Conservation (phyloP, 176 grass and related monocot genomes). For the Musa schizocarpa region DNA sequence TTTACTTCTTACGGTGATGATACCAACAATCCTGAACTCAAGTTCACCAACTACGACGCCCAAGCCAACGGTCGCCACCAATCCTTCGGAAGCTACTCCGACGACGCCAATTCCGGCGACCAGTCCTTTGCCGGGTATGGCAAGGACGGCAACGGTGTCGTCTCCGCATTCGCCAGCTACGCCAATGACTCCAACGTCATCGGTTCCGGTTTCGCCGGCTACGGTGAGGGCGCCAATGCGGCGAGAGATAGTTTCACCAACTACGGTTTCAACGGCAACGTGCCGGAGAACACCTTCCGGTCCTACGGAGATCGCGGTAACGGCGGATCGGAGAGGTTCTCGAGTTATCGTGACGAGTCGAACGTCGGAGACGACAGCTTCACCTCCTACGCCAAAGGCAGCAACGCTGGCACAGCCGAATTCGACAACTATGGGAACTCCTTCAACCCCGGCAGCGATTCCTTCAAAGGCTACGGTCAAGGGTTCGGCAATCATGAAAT, state of each 20-base stretch:
- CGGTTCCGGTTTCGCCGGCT: neutral
- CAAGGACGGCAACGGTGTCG: neutral
- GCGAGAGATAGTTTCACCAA: neutral
- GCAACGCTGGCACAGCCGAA: neutral
- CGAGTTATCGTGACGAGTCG: neutral
- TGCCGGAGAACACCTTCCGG: neutral
- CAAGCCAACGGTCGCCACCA: neutral
- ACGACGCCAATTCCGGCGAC: neutral
- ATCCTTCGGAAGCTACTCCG: neutral
- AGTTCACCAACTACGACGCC: constrained; percentile 9
- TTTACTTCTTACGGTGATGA: neutral
- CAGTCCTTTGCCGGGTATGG: constrained; percentile 6
- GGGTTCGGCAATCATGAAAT: neutral
- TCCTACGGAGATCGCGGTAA: neutral
- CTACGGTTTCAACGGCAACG: neutral
- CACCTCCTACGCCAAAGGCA: constrained; percentile 7
- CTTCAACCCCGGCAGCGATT: neutral
- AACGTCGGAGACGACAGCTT: constrained; percentile 6
- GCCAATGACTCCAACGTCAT: neutral
- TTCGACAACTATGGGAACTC: neutral
- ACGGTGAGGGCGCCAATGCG: neutral
- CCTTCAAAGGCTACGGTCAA: constrained; percentile 8
- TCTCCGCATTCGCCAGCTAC: neutral
- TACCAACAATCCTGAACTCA: neutral
- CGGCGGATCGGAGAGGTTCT: constrained; percentile 1